Evolutionary conservation across 1,139 yeast genomes (phyloP).

Genomic region (Debaryomyces nepalensis): DNA sequence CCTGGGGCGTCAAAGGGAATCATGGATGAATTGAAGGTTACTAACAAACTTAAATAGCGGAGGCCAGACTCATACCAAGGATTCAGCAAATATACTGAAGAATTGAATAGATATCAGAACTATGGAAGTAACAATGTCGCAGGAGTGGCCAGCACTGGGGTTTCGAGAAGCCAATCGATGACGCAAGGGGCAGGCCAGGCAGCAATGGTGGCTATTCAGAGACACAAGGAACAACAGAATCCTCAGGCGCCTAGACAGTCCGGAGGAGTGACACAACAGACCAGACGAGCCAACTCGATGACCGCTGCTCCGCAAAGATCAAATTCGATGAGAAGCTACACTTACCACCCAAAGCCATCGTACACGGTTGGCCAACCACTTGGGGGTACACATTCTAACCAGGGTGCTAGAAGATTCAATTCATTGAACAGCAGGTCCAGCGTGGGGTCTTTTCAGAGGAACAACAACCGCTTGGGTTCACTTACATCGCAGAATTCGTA

Average conservation of each 20-base stretch:
- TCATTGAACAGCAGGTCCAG: constrained; percentile 11
- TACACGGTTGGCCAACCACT: constrained; percentile 37
- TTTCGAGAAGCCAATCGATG: constrained; percentile 28
- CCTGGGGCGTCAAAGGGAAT: background rate
- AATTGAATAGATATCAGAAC: constrained; percentile 33
- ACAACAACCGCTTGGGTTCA: constrained; percentile 8
- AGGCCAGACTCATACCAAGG: constrained; percentile 34
- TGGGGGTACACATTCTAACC: background rate
- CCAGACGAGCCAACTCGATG: constrained; percentile 20
- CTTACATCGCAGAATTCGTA: constrained; percentile 5
- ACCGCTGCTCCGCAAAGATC: constrained; percentile 25
- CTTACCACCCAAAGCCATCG: constrained; percentile 48
- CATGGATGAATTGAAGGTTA: background rate
- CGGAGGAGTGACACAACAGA: background rate
- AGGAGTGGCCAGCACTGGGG: constrained; percentile 31
- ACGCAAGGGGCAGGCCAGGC: constrained; percentile 46
- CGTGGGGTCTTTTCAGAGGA: constrained; percentile 6
- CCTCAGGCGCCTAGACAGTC: constrained; percentile 4
- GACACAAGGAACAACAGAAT: constrained; percentile 29
- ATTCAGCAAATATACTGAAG: constrained; percentile 42
- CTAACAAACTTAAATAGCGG: constrained; percentile 14
- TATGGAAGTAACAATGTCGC: constrained; percentile 21
- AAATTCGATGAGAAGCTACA: constrained; percentile 40
- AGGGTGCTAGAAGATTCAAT: constrained; percentile 6
- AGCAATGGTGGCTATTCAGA: constrained; percentile 47